Evolutionary conservation across 305 asterid species (phyloP).

Genomic region (Rubia peregrina): DNA sequence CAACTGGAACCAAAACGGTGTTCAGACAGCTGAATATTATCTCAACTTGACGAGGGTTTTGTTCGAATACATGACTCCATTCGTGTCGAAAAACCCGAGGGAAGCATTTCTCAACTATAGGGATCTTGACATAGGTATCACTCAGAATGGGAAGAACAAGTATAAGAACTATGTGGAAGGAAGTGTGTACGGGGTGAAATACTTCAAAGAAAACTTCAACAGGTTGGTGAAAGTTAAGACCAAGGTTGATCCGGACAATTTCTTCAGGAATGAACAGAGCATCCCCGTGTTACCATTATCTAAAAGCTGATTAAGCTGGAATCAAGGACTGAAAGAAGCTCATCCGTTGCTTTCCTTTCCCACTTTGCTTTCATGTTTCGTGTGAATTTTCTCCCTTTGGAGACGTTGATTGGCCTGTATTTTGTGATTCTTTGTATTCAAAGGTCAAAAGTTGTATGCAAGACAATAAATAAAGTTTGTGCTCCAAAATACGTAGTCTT

Average conservation of each 20-base stretch:
- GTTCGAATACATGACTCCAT: constrained; percentile 22
- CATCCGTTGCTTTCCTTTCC: neutral
- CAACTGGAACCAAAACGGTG: constrained; percentile 26
- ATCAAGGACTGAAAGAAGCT: neutral
- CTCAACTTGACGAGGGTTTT: constrained; percentile 15
- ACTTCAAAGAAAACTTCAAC: constrained; percentile 5
- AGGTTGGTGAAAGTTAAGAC: constrained; percentile 5
- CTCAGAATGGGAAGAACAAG: constrained; percentile 18
- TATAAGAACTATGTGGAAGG: neutral
- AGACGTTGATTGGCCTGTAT: neutral
- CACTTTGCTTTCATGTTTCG: neutral
- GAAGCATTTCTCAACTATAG: constrained; percentile 32
- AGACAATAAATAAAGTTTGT: neutral
- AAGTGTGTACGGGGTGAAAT: neutral
- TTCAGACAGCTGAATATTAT: constrained; percentile 13
- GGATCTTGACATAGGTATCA: constrained; percentile 34
- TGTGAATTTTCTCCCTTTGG: neutral
- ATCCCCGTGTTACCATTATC: constrained; percentile 22
- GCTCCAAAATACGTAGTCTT: too few relatives aligned
- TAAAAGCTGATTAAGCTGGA: neutral
- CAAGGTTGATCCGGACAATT: neutral
- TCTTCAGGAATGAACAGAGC: constrained; percentile 20
- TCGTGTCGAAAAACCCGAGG: constrained; percentile 15
- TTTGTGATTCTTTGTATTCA: neutral
- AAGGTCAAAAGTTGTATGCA: neutral